These are phyloP conservation scores for Mycena vulgaris DNA, from an alignment of 768 basidiomycete species.

Conservation along the genomic window DNA sequence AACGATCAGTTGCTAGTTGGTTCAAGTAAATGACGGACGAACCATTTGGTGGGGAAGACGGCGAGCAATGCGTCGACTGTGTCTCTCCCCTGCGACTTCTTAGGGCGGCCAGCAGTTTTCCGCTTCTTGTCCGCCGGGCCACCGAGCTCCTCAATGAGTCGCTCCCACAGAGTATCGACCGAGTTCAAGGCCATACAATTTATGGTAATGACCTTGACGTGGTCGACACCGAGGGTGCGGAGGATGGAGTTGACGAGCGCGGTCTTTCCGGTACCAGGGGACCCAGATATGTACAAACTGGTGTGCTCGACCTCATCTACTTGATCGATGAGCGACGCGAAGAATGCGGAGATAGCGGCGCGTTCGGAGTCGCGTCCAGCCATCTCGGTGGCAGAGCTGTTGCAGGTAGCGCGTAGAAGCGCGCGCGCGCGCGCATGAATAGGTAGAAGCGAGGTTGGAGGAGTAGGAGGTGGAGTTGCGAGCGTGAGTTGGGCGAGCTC, in stretches of 20 bases:
- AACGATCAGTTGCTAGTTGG: constrained; percentile 35
- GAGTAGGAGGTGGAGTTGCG: constrained; percentile 75
- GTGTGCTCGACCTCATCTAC: constrained; percentile 50
- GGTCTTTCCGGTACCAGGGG: constrained; percentile 95
- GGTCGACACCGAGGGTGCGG: constrained; percentile 54
- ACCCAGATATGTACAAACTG: constrained; percentile 90
- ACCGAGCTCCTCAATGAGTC: constrained; percentile 71
- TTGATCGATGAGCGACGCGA: constrained; percentile 66
- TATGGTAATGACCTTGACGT: constrained; percentile 68
- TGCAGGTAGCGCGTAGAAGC: constrained; percentile 80
- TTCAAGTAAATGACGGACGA: constrained; percentile 32
- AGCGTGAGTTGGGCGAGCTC: constrained; percentile 61
- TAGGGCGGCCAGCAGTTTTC: constrained; percentile 52
- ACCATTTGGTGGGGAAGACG: constrained; percentile 70
- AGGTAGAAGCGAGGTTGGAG: constrained; percentile 65
- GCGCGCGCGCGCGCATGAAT: constrained; percentile 75
- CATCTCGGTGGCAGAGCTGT: constrained; percentile 64
- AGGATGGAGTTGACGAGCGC: constrained; percentile 84
- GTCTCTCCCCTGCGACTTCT: constrained; percentile 65
- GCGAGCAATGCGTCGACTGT: constrained; percentile 62
- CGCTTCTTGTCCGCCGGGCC: constrained; percentile 47
- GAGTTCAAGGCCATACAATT: constrained; percentile 87
- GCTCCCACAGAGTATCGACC: constrained; percentile 80
- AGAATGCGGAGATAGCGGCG: constrained; percentile 69
- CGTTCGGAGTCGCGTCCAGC: constrained; percentile 81